A percentile compares a stretch with the other conserved stretches of the same genome.
phyloP scores from a whole-genome alignment of 371 early-diverging fungal species.

The Mortierella sp. region DNA sequence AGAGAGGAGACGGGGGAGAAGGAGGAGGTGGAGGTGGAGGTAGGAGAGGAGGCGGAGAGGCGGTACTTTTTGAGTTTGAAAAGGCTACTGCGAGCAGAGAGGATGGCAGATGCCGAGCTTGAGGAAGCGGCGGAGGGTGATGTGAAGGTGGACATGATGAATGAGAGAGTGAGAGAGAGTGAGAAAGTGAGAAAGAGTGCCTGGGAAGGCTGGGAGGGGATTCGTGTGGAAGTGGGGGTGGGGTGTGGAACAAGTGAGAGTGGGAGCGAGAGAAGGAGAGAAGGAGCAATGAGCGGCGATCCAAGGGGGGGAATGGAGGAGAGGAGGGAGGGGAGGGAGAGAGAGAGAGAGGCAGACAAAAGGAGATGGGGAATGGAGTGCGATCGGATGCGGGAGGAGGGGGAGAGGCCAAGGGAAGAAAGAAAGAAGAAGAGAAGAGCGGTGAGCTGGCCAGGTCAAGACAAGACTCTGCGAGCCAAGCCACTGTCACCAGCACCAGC shows the following conservation, averaged over 20 bases:
- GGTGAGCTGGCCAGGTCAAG: too few relatives aligned
- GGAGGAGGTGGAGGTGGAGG: constrained; percentile 30
- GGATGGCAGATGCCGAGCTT: constrained; percentile 25
- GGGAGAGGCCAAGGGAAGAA: constrained; percentile 14
- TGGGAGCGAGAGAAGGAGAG: background rate
- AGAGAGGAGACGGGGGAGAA: constrained; percentile 30
- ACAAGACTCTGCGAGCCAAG: too few relatives aligned
- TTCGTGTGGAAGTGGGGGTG: constrained; percentile 1
- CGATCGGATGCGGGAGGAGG: constrained; percentile 8
- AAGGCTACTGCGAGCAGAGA: constrained; percentile 45
- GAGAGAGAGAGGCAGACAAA: background rate
- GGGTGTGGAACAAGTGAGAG: constrained; percentile 2
- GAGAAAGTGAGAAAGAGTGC: background rate
- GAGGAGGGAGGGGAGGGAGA: constrained; percentile 9
- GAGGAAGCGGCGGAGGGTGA: constrained; percentile 7
- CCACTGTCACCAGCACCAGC: too few relatives aligned
- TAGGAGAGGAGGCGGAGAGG: constrained; percentile 25
- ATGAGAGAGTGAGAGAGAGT: background rate
- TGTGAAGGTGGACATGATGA: background rate
- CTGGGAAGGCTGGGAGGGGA: constrained; percentile 12
- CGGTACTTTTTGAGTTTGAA: constrained; percentile 51
- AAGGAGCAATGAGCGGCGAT: background rate
- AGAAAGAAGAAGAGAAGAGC: constrained; percentile 7
- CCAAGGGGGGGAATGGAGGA: constrained; percentile 6
- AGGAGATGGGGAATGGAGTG: background rate